Percentiles rank a stretch among this genome's conserved stretches.
These are phyloP conservation scores for Echinochloa phyllopogon DNA, from an alignment of 176 grass and related monocot genomes.

Conservation along the genomic window DNA sequence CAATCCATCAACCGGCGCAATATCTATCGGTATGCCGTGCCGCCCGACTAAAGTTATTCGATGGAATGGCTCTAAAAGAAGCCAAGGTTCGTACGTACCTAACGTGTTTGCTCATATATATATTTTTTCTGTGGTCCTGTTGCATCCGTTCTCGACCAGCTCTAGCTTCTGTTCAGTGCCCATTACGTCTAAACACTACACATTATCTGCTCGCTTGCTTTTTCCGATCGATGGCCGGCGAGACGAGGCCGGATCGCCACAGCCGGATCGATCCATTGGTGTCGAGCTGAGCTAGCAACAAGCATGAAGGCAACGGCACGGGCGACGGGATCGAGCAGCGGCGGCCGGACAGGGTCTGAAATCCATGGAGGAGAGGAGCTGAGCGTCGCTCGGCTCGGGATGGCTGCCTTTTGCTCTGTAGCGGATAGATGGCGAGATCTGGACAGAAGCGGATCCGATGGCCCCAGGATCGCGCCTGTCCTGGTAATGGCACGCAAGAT, in stretches of 20 bases:
- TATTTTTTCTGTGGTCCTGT: not conserved
- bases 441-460: constrained; percentile 47
- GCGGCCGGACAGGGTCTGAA: too few species aligned
- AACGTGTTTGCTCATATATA: not conserved
- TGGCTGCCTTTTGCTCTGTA: constrained; percentile 36
- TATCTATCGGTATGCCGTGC: constrained; percentile 10
- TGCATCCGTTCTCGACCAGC: constrained; percentile 23
- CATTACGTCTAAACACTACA: not conserved
- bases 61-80: constrained; percentile 13
- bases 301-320: not conserved
- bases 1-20: constrained; percentile 14
- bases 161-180: not conserved
- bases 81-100: constrained; percentile 22
- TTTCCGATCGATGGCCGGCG: not conserved
- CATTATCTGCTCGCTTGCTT: not conserved
- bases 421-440: constrained; percentile 45
- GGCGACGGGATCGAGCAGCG: too few species aligned
- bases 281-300: not conserved
- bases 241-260: not conserved
- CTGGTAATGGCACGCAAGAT: constrained; percentile 60
- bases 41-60: constrained; percentile 33
- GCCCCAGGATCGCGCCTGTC: constrained; percentile 55
- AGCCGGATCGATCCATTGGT: not conserved
- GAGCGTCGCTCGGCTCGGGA: not conserved
- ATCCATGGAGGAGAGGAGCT: not conserved